phyloP scores from a whole-genome alignment of 208 protist species.

The Acanthamoeba quina region DNA sequence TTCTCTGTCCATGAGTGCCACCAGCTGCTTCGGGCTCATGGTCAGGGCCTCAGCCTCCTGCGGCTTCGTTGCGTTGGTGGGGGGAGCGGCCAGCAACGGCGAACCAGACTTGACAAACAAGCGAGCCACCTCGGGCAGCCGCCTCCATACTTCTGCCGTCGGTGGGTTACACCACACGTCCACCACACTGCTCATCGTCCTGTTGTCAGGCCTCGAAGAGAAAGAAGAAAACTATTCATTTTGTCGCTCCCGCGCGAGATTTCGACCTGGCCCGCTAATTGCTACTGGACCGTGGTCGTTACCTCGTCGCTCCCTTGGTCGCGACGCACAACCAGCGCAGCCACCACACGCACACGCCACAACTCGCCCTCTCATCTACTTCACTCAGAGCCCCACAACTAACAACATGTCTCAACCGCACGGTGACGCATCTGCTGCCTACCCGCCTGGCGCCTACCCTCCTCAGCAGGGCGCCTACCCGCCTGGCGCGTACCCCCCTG shows the following conservation, averaged over 20 bases:
- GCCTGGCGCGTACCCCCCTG: neutral
- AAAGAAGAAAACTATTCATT: no score
- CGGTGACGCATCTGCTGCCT: neutral
- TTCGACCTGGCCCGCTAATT: no score
- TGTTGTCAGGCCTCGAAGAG: no score
- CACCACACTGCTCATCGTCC: neutral
- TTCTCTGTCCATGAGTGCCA: conserved; percentile 36
- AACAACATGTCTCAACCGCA: neutral
- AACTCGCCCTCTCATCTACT: neutral
- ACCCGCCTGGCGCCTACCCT: neutral
- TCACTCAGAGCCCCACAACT: no score
- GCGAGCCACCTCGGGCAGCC: conserved; percentile 11
- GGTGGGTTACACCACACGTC: conserved; percentile 52
- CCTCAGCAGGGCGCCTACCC: neutral
- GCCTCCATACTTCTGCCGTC: neutral
- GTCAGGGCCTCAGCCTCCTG: neutral
- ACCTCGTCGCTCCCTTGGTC: neutral
- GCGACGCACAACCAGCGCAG: neutral
- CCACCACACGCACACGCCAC: neutral
- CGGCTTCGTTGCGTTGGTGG: neutral
- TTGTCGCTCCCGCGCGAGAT: no score
- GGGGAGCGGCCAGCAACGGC: neutral
- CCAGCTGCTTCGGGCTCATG: neutral
- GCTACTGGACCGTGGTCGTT: no score
- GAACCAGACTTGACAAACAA: conserved; percentile 40